phyloP scores from a whole-genome alignment of 2,329 filamentous ascomycete genomes.

The Sporothrix brunneoviolacea region DNA sequence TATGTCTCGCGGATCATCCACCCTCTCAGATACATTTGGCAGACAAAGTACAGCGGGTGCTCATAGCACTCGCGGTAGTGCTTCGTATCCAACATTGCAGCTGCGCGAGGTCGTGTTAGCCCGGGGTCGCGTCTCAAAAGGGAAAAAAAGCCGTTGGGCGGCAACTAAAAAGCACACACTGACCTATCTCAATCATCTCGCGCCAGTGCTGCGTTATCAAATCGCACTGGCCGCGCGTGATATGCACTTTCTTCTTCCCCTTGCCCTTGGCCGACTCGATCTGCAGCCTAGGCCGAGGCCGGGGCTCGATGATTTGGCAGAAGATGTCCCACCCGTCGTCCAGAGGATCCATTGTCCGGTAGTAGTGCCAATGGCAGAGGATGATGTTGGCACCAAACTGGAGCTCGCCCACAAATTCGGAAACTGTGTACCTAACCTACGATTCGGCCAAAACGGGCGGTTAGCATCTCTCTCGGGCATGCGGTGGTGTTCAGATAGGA shows the following conservation, averaged over 20 bases:
- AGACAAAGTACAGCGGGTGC: constrained; percentile 38
- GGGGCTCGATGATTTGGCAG: constrained; percentile 15
- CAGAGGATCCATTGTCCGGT: constrained; percentile 30
- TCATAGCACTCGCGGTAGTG: constrained; percentile 25
- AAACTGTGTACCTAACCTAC: constrained; percentile 33
- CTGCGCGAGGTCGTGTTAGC: background rate
- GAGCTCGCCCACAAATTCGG: constrained; percentile 35
- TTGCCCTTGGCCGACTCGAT: constrained; percentile 23
- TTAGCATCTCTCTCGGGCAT: no score
- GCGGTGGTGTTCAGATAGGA: no score
- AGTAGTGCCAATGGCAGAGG: constrained; percentile 46
- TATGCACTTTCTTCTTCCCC: constrained; percentile 21
- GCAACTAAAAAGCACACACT: background rate
- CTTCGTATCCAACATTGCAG: background rate
- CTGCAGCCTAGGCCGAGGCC: constrained; percentile 3
- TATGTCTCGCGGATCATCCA: constrained; percentile 26
- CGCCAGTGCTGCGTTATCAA: constrained; percentile 28
- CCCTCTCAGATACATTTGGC: constrained; percentile 38
- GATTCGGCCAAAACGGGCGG: background rate
- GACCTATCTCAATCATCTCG: constrained; percentile 20
- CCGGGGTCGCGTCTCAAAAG: background rate
- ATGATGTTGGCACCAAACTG: constrained; percentile 41
- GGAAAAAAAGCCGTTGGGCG: no score
- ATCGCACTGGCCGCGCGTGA: constrained; percentile 25
- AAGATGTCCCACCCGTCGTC: constrained; percentile 24